These are phyloP conservation scores for Rhynchospora tenuis DNA, from an alignment of 176 grass and related monocot species.

Conservation along the genomic window DNA sequence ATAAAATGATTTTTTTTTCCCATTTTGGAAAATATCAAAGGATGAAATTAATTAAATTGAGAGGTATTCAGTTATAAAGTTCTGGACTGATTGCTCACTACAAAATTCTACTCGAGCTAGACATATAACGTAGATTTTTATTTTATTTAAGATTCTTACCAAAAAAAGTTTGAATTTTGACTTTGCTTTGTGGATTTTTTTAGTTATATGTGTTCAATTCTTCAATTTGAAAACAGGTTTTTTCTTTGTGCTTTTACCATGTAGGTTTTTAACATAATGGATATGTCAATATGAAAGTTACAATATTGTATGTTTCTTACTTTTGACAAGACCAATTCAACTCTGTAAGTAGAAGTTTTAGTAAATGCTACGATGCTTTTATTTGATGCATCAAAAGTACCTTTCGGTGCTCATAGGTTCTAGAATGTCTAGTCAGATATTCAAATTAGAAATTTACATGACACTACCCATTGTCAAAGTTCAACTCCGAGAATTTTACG, in stretches of 20 bases:
- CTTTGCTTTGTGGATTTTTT: neutral
- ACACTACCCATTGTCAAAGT: constrained; percentile 14
- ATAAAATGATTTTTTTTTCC: neutral
- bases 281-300: neutral
- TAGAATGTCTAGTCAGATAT: neutral
- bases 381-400: neutral
- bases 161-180: neutral
- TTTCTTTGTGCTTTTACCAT: neutral
- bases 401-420: neutral
- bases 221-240: neutral
- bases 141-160: neutral
- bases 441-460: constrained; percentile 6
- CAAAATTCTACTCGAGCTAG: neutral
- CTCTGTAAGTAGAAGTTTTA: neutral
- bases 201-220: neutral
- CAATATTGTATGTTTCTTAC: neutral
- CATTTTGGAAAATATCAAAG: neutral
- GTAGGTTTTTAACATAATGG: neutral
- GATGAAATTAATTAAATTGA: neutral
- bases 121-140: neutral
- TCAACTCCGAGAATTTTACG: constrained; percentile 17
- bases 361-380: neutral
- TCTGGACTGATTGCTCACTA: neutral
- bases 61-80: neutral
- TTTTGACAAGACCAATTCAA: constrained; percentile 11